phyloP scores from a whole-genome alignment of 1,284 basidiomycete genomes.

The Volvariella volvacea region DNA sequence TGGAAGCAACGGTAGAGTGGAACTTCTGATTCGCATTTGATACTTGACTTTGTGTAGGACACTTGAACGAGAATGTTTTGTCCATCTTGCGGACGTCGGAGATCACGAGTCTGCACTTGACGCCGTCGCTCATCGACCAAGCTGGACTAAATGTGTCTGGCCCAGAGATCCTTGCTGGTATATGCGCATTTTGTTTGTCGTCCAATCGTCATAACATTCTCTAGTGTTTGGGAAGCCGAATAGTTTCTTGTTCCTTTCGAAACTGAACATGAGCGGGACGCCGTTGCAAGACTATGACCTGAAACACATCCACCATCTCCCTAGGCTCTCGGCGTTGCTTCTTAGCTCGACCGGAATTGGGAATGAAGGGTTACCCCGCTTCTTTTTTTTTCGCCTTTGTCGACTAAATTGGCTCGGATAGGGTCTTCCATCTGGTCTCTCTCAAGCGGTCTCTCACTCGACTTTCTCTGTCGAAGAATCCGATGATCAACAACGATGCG shows the following conservation, averaged over 20 bases:
- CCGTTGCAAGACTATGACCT: conserved; percentile 42
- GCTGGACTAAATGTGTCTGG: conserved; percentile 11
- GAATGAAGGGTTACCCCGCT: conserved; percentile 47
- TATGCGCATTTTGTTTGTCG: conserved; percentile 5
- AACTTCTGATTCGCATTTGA: not conserved
- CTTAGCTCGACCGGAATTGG: conserved; percentile 50
- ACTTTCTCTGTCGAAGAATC: conserved; percentile 46
- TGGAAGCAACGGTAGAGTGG: conserved; percentile 7
- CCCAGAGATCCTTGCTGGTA: conserved; percentile 26
- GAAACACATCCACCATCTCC: conserved; percentile 44
- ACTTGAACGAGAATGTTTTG: conserved; percentile 9
- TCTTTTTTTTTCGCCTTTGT: not conserved
- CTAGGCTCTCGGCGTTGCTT: conserved; percentile 38
- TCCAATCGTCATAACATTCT: conserved; percentile 2
- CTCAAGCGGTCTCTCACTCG: conserved; percentile 44
- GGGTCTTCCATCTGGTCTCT: conserved; percentile 51
- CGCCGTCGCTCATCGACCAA: conserved; percentile 8
- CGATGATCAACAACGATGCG: conserved; percentile 45
- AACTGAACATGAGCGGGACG: conserved; percentile 40
- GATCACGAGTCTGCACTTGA: conserved; percentile 8
- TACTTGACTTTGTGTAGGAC: not conserved
- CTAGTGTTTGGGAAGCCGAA: conserved; percentile 45
- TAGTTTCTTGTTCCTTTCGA: conserved; percentile 43
- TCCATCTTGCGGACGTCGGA: conserved; percentile 8
- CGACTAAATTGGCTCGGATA: conserved; percentile 16